A percentile compares a stretch with the other conserved stretches of the same genome.
phyloP scores from a whole-genome alignment of 2,329 filamentous ascomycete species.

The Aspergillus ochraceus region DNA sequence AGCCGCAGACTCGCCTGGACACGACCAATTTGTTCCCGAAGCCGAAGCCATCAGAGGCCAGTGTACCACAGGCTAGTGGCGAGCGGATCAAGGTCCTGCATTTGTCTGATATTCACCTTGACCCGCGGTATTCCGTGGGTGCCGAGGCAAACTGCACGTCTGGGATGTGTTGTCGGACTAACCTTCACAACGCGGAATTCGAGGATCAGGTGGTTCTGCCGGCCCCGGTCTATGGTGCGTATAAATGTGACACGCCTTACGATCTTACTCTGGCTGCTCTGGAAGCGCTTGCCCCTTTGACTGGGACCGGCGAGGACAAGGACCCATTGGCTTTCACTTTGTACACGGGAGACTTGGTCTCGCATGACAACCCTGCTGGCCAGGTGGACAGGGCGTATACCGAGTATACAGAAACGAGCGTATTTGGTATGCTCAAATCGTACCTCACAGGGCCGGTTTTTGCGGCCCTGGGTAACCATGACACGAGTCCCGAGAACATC shows the following conservation, averaged over 20 bases:
- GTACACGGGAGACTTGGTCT: conserved; percentile 59
- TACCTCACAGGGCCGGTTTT: conserved; percentile 60
- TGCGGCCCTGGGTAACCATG: conserved; percentile 58
- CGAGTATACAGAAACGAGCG: conserved; percentile 54
- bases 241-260: conserved; percentile 59
- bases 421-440: conserved; percentile 57
- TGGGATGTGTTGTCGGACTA: conserved; percentile 53
- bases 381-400: conserved; percentile 55
- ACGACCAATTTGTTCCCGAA: conserved; percentile 53
- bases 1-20: conserved; percentile 48
- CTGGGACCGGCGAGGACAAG: conserved; percentile 52
- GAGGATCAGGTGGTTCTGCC: conserved; percentile 41
- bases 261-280: conserved; percentile 57
- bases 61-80: conserved; percentile 50
- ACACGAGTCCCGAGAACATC: conserved; percentile 55
- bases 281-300: conserved; percentile 57
- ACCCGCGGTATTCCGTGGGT: conserved; percentile 54
- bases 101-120: conserved; percentile 57
- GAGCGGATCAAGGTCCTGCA: conserved; percentile 58
- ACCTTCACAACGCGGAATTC: conserved; percentile 38
- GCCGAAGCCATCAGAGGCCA: conserved; percentile 51
- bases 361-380: conserved; percentile 53
- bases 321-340: conserved; percentile 54
- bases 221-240: conserved; percentile 57
- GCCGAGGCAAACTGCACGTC: conserved; percentile 56